Conservation (phyloP, 805 yeast genomes). For the Suhomyces kilbournensis region DNA sequence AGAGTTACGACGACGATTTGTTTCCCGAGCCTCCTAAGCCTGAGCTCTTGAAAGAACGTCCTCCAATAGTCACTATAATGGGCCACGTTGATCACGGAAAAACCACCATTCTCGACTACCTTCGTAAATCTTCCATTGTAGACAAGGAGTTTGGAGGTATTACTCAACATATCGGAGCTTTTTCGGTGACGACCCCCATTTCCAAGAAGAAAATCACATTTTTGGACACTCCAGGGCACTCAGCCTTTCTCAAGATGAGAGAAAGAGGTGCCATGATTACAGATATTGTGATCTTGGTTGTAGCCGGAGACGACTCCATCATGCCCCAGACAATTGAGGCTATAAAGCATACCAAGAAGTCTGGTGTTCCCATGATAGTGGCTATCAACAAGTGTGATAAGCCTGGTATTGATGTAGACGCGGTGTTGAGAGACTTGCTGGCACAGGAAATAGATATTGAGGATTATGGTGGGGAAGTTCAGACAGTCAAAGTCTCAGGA, state of each 20-base stretch:
- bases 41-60: conserved; percentile 57
- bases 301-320: conserved; percentile 96
- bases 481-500: conserved; percentile 83
- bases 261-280: conserved; percentile 95
- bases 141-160: conserved; percentile 91
- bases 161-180: conserved; percentile 97
- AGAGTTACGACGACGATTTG: conserved; percentile 58
- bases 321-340: conserved; percentile 98
- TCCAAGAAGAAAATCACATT: conserved; percentile 80
- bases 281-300: conserved; percentile 87
- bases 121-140: conserved; percentile 82
- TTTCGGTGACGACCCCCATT: conserved; percentile 75
- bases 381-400: conserved; percentile 93
- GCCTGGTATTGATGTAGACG: conserved; percentile 69
- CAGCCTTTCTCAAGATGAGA: conserved; percentile 93
- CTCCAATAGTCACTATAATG: conserved; percentile 97
- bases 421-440: conserved; percentile 75
- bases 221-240: conserved; percentile 97
- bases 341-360: conserved; percentile 81
- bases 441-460: conserved; percentile 79
- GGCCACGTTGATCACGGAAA: conserved; percentile 99
- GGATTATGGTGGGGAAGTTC: conserved; percentile 93
- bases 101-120: conserved; percentile 84
- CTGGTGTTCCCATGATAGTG: conserved; percentile 80
- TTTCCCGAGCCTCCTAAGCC: conserved; percentile 49